phyloP scores from a whole-genome alignment of 495 filamentous ascomycete genomes.

The Lasiosphaeris hirsuta region DNA sequence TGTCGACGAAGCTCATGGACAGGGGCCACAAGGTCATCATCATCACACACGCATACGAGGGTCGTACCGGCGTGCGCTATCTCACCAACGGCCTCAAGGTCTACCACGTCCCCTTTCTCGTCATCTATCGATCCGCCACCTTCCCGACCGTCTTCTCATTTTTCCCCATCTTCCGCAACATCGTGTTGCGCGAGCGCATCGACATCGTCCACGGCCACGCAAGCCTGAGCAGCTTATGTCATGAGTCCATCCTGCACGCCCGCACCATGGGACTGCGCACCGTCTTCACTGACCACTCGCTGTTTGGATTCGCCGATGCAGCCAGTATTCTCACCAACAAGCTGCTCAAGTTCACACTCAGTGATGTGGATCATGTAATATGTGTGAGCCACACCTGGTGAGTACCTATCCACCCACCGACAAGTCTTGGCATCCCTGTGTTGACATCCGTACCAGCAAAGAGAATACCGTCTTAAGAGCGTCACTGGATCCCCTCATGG shows the following conservation, averaged over 20 bases:
- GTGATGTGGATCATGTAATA: constrained; percentile 96
- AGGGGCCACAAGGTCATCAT: constrained; percentile 97
- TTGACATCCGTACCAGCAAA: constrained; percentile 56
- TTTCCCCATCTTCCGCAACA: constrained; percentile 95
- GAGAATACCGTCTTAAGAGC: constrained; percentile 96
- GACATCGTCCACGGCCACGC: constrained; percentile 97
- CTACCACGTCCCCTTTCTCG: constrained; percentile 92
- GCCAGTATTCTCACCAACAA: constrained; percentile 96
- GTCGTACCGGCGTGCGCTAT: constrained; percentile 89
- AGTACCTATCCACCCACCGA: constrained; percentile 11
- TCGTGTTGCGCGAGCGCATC: constrained; percentile 87
- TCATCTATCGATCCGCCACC: constrained; percentile 92
- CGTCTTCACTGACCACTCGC: constrained; percentile 95
- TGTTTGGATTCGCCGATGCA: constrained; percentile 96
- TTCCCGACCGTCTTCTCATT: constrained; percentile 98
- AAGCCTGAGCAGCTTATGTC: constrained; percentile 85
- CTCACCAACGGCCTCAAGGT: constrained; percentile 97
- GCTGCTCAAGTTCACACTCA: constrained; percentile 89
- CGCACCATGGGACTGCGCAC: constrained; percentile 94
- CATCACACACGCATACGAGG: constrained; percentile 94
- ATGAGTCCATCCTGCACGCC: constrained; percentile 92
- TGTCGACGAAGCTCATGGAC: constrained; percentile 93
- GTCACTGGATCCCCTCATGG: constrained; percentile 91
- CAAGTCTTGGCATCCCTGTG: constrained; percentile 4
- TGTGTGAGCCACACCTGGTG: constrained; percentile 98